phyloP scores from a whole-genome alignment of 352 stramenopile genomes.

The Thalassiosira hispida region DNA sequence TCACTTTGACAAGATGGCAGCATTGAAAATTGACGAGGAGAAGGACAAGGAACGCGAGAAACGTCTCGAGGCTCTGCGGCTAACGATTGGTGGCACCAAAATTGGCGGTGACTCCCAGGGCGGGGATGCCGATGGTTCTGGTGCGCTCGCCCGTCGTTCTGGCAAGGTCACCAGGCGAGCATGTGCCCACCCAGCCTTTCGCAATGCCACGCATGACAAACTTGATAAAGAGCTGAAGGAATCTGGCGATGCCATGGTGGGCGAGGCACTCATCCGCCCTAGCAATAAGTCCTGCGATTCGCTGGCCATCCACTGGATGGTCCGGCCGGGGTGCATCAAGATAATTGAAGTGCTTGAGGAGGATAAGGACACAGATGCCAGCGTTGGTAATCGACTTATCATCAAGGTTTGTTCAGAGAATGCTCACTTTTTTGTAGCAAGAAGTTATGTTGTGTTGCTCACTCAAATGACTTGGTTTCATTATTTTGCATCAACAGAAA shows the following conservation, averaged over 20 bases:
- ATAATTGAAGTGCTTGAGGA: conserved; percentile 83
- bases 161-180: conserved; percentile 75
- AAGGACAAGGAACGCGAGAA: conserved; percentile 80
- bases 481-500: conserved; percentile 48
- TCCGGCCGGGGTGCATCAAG: conserved; percentile 79
- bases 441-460: conserved; percentile 2
- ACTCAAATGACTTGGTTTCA: conserved; percentile 8
- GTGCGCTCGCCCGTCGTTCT: conserved; percentile 18
- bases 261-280: conserved; percentile 80
- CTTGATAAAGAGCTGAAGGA: conserved; percentile 77
- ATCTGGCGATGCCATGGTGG: conserved; percentile 74
- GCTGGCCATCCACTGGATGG: conserved; percentile 83
- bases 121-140: conserved; percentile 23
- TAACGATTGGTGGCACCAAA: conserved; percentile 54
- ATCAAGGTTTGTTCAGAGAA: conserved; percentile 68
- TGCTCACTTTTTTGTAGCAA: conserved; percentile 3
- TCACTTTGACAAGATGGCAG: conserved; percentile 72
- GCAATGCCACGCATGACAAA: conserved; percentile 78
- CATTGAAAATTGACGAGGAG: conserved; percentile 72
- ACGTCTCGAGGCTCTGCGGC: conserved; percentile 64
- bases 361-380: conserved; percentile 85
- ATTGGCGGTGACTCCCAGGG: conserved; percentile 59
- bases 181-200: conserved; percentile 83
- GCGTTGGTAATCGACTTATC: conserved; percentile 82
- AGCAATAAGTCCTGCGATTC: conserved; percentile 81